Evolutionary conservation across 225 moss, liverwort and hornwort species (phyloP).

Genomic region (Pleurozium schreberi): DNA sequence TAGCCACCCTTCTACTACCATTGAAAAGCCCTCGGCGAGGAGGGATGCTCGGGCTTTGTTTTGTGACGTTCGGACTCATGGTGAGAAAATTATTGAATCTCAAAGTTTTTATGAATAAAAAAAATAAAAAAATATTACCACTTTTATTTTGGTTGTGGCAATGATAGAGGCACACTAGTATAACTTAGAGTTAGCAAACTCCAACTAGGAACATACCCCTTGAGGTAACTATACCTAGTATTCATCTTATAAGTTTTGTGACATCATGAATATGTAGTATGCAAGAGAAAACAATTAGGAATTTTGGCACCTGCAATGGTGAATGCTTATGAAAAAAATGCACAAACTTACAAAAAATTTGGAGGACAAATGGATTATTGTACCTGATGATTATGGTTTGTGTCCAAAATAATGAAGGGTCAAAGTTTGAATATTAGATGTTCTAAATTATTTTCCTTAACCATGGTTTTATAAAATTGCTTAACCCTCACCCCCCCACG

Average conservation of each 20-base stretch:
- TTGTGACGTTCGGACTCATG: no score
- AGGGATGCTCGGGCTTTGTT: no score
- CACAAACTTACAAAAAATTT: not conserved
- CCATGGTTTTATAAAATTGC: not conserved
- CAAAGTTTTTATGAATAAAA: no score
- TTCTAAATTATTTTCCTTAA: not conserved
- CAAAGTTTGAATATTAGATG: not conserved
- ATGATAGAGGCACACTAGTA: no score
- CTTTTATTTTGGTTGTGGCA: no score
- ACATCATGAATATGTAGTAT: not conserved
- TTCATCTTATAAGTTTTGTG: not conserved
- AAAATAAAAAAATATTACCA: no score
- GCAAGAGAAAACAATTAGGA: not conserved
- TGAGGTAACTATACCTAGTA: not conserved
- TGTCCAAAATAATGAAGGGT: not conserved
- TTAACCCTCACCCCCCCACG: no score
- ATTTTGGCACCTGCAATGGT: not conserved
- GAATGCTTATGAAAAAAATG: not conserved
- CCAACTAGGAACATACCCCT: not conserved
- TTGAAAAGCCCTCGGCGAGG: no score
- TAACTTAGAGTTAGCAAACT: not conserved
- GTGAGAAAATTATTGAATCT: no score
- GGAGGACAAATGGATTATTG: not conserved
- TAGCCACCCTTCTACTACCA: no score
- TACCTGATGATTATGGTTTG: not conserved